phyloP scores from a whole-genome alignment of 768 basidiomycete genomes.

The Hygrophorus pudorinus region DNA sequence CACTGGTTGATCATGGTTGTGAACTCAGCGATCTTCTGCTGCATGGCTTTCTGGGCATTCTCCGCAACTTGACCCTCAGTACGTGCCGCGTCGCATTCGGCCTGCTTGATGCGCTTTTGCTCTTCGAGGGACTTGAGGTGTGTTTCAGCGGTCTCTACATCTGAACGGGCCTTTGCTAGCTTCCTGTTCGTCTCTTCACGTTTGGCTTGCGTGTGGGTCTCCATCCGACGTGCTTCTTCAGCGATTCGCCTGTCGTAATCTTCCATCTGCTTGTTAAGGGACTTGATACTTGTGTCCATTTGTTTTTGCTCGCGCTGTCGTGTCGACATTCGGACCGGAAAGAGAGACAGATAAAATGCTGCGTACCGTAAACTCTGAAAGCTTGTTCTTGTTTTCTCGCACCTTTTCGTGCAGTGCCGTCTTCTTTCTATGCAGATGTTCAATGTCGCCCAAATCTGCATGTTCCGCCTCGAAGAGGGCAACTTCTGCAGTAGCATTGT shows the following conservation, averaged over 20 bases:
- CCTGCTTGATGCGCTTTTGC: conserved; percentile 23
- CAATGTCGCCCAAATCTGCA: conserved; percentile 20
- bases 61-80: conserved; percentile 29
- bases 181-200: conserved; percentile 46
- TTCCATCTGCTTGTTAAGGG: conserved; percentile 22
- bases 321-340: not conserved
- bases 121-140: conserved; percentile 19
- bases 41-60: conserved; percentile 18
- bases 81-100: conserved; percentile 21
- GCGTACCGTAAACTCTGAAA: conserved; percentile 37
- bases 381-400: conserved; percentile 31
- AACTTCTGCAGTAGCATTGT: conserved; percentile 22
- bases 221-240: conserved; percentile 44
- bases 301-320: conserved; percentile 39
- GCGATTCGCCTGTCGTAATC: conserved; percentile 39
- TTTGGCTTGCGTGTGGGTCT: conserved; percentile 47
- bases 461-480: conserved; percentile 21
- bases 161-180: conserved; percentile 35
- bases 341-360: not conserved
- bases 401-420: conserved; percentile 38
- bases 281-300: conserved; percentile 32
- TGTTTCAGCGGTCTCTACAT: conserved; percentile 28
- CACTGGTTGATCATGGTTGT: conserved; percentile 42
- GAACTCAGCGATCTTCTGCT: conserved; percentile 33
- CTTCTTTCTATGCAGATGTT: conserved; percentile 26